A percentile compares a stretch with the other conserved stretches of the same genome.
Conservation (phyloP, 257 asterid genomes). For the Penstemon newberryi region DNA sequence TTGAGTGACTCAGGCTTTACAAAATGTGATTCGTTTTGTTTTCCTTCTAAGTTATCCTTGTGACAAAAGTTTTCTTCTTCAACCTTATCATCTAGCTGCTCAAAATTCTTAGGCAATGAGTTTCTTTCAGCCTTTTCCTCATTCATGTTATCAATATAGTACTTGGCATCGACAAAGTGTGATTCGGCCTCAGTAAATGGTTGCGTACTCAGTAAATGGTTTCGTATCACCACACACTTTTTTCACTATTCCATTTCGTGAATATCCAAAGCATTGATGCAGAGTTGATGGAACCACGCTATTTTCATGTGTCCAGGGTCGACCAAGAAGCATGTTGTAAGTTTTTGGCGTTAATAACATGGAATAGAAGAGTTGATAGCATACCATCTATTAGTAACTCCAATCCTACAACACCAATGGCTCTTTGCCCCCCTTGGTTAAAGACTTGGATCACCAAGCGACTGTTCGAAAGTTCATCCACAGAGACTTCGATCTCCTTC, state of each 20-base stretch:
- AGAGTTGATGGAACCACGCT: neutral
- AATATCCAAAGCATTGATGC: slow-evolving; percentile 11
- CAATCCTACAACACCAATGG: neutral
- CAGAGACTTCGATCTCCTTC: neutral
- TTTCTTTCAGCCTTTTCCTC: no score
- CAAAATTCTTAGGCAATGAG: no score
- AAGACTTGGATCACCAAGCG: neutral
- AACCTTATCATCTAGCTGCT: no score
- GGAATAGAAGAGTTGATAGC: neutral
- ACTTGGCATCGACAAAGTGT: neutral
- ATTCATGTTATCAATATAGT: neutral
- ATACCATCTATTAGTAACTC: neutral
- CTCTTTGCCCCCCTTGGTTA: neutral
- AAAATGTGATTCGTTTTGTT: no score
- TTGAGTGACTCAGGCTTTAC: no score
- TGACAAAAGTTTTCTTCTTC: neutral
- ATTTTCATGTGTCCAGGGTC: slow-evolving; percentile 15
- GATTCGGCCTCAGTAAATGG: neutral
- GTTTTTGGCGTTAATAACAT: no score
- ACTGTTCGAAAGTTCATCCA: neutral
- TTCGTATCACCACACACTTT: neutral
- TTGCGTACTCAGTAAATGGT: neutral
- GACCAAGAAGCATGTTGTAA: neutral
- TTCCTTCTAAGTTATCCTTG: no score
- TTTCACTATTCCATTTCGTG: neutral